Conservation (phyloP, 345 rosid genomes). For the Moricandia moricandioides region DNA sequence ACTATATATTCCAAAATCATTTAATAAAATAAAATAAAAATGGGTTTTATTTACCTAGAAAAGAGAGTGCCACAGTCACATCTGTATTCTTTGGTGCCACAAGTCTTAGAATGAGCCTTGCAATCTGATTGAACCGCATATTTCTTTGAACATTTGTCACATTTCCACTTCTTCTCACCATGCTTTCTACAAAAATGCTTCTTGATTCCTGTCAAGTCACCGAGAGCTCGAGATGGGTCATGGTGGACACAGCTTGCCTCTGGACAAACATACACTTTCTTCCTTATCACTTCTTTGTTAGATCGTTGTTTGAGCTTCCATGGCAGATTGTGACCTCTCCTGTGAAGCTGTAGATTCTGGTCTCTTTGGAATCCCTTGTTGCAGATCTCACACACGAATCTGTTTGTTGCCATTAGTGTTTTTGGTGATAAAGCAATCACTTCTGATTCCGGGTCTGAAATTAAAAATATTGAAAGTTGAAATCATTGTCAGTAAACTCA, state of each 20-base stretch:
- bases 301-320: constrained; percentile 90
- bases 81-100: constrained; percentile 91
- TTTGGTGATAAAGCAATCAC: constrained; percentile 83
- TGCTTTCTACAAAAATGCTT: constrained; percentile 91
- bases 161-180: constrained; percentile 97
- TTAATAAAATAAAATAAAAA: background rate
- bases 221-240: constrained; percentile 89
- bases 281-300: constrained; percentile 52
- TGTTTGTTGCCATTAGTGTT: constrained; percentile 71
- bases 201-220: constrained; percentile 95
- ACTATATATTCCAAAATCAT: background rate
- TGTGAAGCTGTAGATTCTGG: constrained; percentile 82
- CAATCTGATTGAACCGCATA: constrained; percentile 98
- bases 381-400: constrained; percentile 86
- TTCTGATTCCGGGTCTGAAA: constrained; percentile 80
- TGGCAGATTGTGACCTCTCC: constrained; percentile 87
- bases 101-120: constrained; percentile 93
- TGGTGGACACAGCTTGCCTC: constrained; percentile 84
- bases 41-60: constrained; percentile 56
- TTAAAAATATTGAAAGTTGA: background rate
- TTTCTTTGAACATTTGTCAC: constrained; percentile 84
- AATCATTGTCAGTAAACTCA: background rate
- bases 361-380: constrained; percentile 89
- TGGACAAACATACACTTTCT: constrained; percentile 61
- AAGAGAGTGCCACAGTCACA: constrained; percentile 96